Evolutionary conservation across 2,329 filamentous ascomycete genomes (phyloP).

Genomic region (Beauveria australis): DNA sequence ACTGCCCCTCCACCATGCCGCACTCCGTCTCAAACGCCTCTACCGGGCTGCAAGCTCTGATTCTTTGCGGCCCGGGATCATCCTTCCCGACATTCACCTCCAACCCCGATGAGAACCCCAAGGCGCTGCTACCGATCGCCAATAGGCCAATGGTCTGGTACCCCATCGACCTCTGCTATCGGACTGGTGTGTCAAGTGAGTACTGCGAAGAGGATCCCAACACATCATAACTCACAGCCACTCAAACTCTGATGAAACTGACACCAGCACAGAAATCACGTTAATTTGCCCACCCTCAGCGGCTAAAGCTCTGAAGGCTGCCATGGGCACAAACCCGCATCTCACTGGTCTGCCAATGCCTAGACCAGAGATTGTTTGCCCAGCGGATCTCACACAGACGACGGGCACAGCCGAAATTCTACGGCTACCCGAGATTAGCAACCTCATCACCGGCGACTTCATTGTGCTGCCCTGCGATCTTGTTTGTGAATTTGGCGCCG

Average conservation of each 20-base stretch:
- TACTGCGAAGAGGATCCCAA: conserved; percentile 6
- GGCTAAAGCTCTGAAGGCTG: conserved; percentile 56
- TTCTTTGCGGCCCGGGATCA: conserved; percentile 74
- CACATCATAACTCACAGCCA: neutral
- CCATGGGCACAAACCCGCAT: conserved; percentile 69
- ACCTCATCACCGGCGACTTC: conserved; percentile 77
- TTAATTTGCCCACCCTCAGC: conserved; percentile 58
- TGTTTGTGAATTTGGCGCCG: conserved; percentile 80
- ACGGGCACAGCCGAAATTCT: conserved; percentile 87
- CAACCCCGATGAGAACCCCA: conserved; percentile 71
- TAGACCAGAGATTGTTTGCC: conserved; percentile 67
- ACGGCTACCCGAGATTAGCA: conserved; percentile 71
- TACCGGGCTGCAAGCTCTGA: conserved; percentile 72
- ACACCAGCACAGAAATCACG: conserved; percentile 44
- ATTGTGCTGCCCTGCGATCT: conserved; percentile 88
- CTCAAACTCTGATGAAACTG: conserved; percentile 11
- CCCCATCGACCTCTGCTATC: conserved; percentile 75
- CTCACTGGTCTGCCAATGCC: conserved; percentile 66
- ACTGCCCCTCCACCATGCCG: conserved; percentile 47
- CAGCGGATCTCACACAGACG: conserved; percentile 66
- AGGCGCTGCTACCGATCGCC: conserved; percentile 73
- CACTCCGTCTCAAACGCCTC: conserved; percentile 66
- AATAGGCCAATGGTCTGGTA: conserved; percentile 90
- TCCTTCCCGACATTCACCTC: conserved; percentile 78
- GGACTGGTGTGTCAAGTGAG: conserved; percentile 68